Evolutionary conservation across 1,284 basidiomycete genomes (phyloP), one percentile per base, ranked within the genome.

Genomic region (Rhodotorula sp.): DNA sequence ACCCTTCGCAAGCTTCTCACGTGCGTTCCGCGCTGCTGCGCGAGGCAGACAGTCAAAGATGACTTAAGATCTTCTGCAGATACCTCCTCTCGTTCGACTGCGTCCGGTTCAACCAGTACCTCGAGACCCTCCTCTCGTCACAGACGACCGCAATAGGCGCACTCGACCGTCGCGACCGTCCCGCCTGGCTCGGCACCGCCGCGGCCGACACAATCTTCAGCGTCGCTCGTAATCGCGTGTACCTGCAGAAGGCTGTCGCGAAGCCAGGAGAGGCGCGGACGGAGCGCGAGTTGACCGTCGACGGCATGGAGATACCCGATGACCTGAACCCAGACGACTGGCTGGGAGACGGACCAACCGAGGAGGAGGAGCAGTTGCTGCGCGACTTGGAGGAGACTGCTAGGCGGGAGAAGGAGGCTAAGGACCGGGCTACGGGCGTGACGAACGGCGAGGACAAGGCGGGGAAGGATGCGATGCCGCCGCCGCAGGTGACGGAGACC

Each of bases 71-170:
- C 71, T 48, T 52, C 10, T 59, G 20, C 78, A 92, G 90, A 59
- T 96, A 92, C 80, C 86, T 99, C 1, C 82, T 99, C 48, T 88
- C 91, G 2, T 96, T 97, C 77, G 94, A 98, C 77, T 86, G 92
- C 3, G 86, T 98, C 19, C 89, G 90, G 10, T 98, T 97, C 79
- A 89, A 95, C 67, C 88, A 88, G 0, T 97, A 94, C 79, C 87
- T 98, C 62, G 94, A 99, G 80, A 92, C 91, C 0, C 85, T 98
- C 62, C 84, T 92, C n/a, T 86, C 87, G 0, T 86, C 90, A 1
- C 90, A 91, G 77, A 49, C 64, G 46, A 86, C 78, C 24, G 53
- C 84, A 0, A 74, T 77, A 54, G 64, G 61, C 29, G 59, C 57
- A 4, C 47, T 66, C 39, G 71, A 69, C 52, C 77, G 80, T 30